Evolutionary conservation across 306 rosid genomes (phyloP), one percentile per base, ranked within the genome.

Genomic region (Trifolium dubium): DNA sequence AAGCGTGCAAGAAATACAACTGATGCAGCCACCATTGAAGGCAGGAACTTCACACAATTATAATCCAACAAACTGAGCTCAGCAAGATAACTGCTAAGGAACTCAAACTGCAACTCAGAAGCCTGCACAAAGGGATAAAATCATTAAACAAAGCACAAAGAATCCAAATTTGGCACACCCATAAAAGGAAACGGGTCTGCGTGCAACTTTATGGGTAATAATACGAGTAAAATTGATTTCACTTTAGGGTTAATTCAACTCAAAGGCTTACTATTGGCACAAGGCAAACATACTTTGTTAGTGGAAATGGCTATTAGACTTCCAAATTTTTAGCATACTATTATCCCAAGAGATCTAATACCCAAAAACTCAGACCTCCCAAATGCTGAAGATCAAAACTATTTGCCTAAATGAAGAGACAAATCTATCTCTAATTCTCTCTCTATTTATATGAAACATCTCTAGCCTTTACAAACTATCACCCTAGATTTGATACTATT

Each of bases 1-100:
- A 88, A 92, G 64, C 88, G 88, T 1, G 99, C 84, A 9, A 92
- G 85, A 85, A 87, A 94, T 12, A 86, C 71, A 23, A 86, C 96
- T 0, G 97, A 88, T 0, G 97, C 92, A 0, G 97, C 99, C 60
- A 94, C 87, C 88, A 89, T 68, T 60, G 99, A 94, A 73, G 99
- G 97, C 81, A 92, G 73, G 77, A 83, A 89, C 79, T 86, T 88
- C 0, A 94, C 85, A 66, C 89, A 88, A 59, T 74, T 71, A 63
- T 92, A 94, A 39, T 94, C 99, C 65, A 94, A 69, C 79, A 94
- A 81, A 74, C 99, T 94, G 51, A 94, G 87, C 83, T 94, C 99
- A 0, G 96, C 96, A 37, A 92, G 92, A 80, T 92, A 92, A 85
- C 56, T 73, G 62, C 88, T 49, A 40, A 94, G 88, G 81, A 89